Base-by-base conservation (phyloP, 2,329 filamentous ascomycete genomes). In the Pestalotiopsis fici region DNA sequence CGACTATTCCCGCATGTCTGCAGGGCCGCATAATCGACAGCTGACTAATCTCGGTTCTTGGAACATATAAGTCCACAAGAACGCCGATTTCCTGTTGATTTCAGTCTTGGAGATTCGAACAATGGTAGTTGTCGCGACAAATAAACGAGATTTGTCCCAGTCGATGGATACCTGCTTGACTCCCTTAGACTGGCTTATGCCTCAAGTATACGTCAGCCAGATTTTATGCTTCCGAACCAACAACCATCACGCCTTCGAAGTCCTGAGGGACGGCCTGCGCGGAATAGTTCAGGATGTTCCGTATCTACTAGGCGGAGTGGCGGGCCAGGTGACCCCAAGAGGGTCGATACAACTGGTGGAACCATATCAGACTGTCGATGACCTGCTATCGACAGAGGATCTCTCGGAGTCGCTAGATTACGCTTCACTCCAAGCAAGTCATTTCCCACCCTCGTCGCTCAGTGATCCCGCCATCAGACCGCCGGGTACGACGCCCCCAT, bases 171-270 rank as follows among this genome's bases (percentile, higher is more conserved):
- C 31, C 11, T 35, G 31, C 18, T 23, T 67, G 4, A 68, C 74
- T n/a, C 69, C 75, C 7, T 66, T 78, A 18, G 74, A 78, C 28
- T 69, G 62, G 55, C 67, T 76, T 27, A 76, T 78, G 74, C 76
- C 76, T 50, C 70, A 69, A 23, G 65, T 66, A 37, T 77, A 76
- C 63, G 64, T 77, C 18, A 71, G 72, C 23, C 75, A 77, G 59
- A 71, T 76, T 15, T 66, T 72, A 23, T 74, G 72, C 65, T 78
- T 78, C 27, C 71, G 72, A 23, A 70, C 74, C 2, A 67, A 69
- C 6, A 60, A 69, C 37, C 23, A 64, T 1, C 23, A 66, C 1
- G 50, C 70, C 6, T 18, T 66, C 4, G 18, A 59, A n/a, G 43
- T 55, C 9, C 69, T 77, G 27, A 67, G 59, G 23, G 28, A 65